Conservation (phyloP, 768 basidiomycete genomes). For the Tremella yokohamensis region DNA sequence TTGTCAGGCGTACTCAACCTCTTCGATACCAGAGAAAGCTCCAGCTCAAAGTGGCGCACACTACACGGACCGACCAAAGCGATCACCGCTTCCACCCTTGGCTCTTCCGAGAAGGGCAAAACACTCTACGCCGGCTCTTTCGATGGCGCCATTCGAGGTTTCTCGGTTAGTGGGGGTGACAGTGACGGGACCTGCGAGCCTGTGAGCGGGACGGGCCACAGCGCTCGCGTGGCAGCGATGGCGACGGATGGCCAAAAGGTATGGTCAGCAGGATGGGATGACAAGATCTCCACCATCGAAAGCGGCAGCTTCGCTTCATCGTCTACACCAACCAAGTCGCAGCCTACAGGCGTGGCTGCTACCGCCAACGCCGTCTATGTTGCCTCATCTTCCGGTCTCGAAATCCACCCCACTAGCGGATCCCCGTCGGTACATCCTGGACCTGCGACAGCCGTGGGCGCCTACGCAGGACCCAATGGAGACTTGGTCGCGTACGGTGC, state of each 20-base stretch:
- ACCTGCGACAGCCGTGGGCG: slow-evolving; percentile 39
- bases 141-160: slow-evolving; percentile 53
- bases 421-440: slow-evolving; percentile 17
- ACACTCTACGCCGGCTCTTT: slow-evolving; percentile 80
- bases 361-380: slow-evolving; percentile 33
- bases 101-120: slow-evolving; percentile 25
- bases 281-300: slow-evolving; percentile 51
- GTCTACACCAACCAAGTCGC: slow-evolving; percentile 39
- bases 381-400: slow-evolving; percentile 38
- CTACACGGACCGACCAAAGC: slow-evolving; percentile 73
- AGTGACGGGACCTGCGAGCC: slow-evolving; percentile 51
- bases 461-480: slow-evolving; percentile 13
- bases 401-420: slow-evolving; percentile 27
- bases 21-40: slow-evolving; percentile 69
- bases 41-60: slow-evolving; percentile 56
- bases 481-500: slow-evolving; percentile 30
- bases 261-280: slow-evolving; percentile 76
- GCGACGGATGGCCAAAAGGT: slow-evolving; percentile 56
- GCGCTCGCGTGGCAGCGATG: slow-evolving; percentile 66
- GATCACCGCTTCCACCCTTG: slow-evolving; percentile 59
- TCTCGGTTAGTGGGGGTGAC: slow-evolving; percentile 52
- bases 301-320: slow-evolving; percentile 28
- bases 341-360: slow-evolving; percentile 44
- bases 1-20: slow-evolving; percentile 76
- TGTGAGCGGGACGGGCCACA: slow-evolving; percentile 63